Evolutionary conservation across 768 basidiomycete genomes (phyloP).

Genomic region (Lentinula sp.): DNA sequence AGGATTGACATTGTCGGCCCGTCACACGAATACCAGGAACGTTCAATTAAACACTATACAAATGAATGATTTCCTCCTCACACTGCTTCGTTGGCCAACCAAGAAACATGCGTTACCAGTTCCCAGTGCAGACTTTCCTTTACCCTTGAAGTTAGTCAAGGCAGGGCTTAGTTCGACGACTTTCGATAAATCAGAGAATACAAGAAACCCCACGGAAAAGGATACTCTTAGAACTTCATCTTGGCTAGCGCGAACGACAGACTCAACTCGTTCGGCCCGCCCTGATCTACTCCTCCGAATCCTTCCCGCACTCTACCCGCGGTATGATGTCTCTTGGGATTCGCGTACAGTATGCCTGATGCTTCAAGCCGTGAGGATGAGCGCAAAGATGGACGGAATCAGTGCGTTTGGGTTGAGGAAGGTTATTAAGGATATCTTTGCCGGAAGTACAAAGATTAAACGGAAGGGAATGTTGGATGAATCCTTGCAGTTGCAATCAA

Average conservation of each 20-base stretch:
- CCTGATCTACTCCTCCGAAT: neutral
- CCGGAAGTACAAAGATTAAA: neutral
- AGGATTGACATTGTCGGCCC: neutral
- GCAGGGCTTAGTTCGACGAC: neutral
- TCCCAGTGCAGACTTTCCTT: neutral
- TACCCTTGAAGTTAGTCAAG: neutral
- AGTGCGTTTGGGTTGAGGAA: neutral
- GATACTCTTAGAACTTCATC: neutral
- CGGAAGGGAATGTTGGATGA: neutral
- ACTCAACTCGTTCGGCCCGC: neutral
- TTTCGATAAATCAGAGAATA: neutral
- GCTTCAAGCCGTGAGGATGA: slow-evolving; percentile 4
- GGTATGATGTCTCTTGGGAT: neutral
- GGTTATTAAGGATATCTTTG: neutral
- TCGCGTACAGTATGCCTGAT: neutral
- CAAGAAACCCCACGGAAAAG: neutral
- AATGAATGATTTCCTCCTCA: slow-evolving; percentile 3
- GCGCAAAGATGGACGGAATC: neutral
- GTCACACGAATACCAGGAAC: neutral
- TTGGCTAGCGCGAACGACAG: neutral
- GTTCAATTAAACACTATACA: slow-evolving; percentile 1
- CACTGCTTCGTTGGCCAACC: slow-evolving; percentile 1
- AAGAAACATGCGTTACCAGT: neutral
- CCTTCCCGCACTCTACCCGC: neutral
- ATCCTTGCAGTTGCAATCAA: neutral